Evolutionary conservation across 192 early-diverging fungal genomes (phyloP), one percentile per base, ranked within the genome.

Genomic region (Dissophora ornata): DNA sequence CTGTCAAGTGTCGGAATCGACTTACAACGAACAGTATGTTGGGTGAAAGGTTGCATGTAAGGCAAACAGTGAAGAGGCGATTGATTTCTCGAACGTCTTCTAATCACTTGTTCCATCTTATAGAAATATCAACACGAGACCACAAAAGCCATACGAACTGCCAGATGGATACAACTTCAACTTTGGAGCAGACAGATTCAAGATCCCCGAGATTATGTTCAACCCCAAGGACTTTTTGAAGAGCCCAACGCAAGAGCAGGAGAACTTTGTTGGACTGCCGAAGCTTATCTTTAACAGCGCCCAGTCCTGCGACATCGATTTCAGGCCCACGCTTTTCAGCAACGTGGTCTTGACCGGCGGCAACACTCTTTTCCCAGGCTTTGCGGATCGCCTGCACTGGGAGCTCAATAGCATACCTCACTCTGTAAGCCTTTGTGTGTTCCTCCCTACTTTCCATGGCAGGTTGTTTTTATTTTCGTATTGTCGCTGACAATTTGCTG

Each of bases 321-420:
- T 97, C 47, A 91, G 95, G 25, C 89, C 94, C 13, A 85, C 89
- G 25, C 81, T 99, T 32, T 90, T 92, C 36, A 82, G 81, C 57
- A 94, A 91, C 64, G 86, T 98, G 11, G 91, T 98, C 7, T 75
- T 98, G 29, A 95, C 96, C 0, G 98, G 98, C 16, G 98, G 95
- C 18, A 95, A 89, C 58, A 90, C 94, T 6, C 71, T 96, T 42
- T 86, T 96, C 67, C 91, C 91, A 26, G 94, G 93, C 9, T 97
- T 97, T 74, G 82, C 86, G 36, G 96, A 99, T 54, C 88, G 97
- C 61, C 62, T 96, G 42, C 83, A 90, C 67, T 83, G 85, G 71
- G 93, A 95, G 51, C 67, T 96, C 29, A 79, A 81, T 30, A 80
- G 75, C 54, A 81, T 85, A 59, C 85, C 87, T 10, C 87, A 89